Conservation (phyloP, 129 eudicot species). For the Saussurea involucrata region DNA sequence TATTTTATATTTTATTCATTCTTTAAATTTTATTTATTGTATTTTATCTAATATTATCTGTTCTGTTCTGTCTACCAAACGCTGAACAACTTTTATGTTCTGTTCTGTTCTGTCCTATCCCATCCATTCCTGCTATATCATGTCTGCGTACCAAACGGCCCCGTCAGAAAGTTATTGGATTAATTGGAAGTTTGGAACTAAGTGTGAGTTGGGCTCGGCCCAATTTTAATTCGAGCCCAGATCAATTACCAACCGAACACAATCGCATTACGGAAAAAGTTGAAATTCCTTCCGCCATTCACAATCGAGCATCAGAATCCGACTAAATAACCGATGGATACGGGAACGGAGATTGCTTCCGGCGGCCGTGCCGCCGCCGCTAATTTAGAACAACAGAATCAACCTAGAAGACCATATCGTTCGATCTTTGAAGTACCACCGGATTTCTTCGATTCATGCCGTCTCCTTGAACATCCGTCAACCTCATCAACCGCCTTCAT, state of each 20-base stretch:
- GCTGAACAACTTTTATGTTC: no score
- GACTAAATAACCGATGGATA: conserved; percentile 20
- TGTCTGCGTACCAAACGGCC: no score
- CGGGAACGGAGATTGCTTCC: conserved; percentile 16
- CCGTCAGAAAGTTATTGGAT: no score
- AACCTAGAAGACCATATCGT: conserved; percentile 37
- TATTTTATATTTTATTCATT: no score
- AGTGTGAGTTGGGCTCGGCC: background rate
- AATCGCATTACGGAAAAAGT: background rate
- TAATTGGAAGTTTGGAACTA: no score
- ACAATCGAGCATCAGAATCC: background rate
- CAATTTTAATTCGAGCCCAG: background rate
- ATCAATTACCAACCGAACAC: background rate
- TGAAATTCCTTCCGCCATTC: conserved; percentile 8
- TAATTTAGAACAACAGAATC: conserved; percentile 14
- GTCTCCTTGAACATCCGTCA: conserved; percentile 54
- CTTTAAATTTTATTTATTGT: no score
- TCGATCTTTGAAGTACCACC: conserved; percentile 79
- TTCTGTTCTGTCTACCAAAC: no score
- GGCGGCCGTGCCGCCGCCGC: conserved; percentile 20
- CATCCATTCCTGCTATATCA: no score
- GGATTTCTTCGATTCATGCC: conserved; percentile 70
- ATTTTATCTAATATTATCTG: no score
- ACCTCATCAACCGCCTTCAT: conserved; percentile 13
- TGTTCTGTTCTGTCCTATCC: no score